A percentile compares a stretch with the other conserved stretches of the same genome.
phyloP scores from a whole-genome alignment of 441 rosid genomes.

The Gossypium schwendimanii region DNA sequence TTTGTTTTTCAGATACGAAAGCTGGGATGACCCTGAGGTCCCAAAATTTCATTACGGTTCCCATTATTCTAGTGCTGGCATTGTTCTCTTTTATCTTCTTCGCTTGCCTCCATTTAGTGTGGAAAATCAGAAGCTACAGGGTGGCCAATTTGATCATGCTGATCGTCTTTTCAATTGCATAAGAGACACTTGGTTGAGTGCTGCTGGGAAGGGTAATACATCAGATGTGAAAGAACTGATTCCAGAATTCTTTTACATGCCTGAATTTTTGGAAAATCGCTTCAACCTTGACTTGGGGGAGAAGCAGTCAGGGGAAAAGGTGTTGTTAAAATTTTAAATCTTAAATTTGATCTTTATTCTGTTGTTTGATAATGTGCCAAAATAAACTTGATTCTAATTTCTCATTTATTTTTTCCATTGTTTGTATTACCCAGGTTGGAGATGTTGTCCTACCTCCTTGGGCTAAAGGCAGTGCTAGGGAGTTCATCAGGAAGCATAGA shows the following conservation, averaged over 20 bases:
- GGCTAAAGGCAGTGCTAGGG: constrained; percentile 96
- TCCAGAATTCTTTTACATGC: constrained; percentile 99
- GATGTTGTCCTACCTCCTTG: constrained; percentile 92
- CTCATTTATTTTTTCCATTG: constrained; percentile 6
- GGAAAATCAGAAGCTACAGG: constrained; percentile 99
- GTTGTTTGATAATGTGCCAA: constrained; percentile 8
- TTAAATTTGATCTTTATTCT: not conserved
- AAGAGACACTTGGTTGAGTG: constrained; percentile 97
- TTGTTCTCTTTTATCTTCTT: constrained; percentile 96
- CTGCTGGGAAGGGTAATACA: constrained; percentile 97
- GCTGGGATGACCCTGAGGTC: constrained; percentile 99
- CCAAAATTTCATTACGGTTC: constrained; percentile 99
- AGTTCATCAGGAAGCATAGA: constrained; percentile 88
- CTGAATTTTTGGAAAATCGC: constrained; percentile 86
- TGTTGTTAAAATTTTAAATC: constrained; percentile 19
- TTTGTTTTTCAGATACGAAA: constrained; percentile 69
- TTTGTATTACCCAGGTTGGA: constrained; percentile 51
- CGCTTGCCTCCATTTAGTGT: constrained; percentile 97
- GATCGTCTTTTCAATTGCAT: constrained; percentile 96
- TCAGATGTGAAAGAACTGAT: constrained; percentile 98
- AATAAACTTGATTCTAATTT: not conserved
- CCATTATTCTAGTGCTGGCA: constrained; percentile 99
- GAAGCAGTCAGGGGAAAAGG: constrained; percentile 99
- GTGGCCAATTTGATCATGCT: constrained; percentile 99
- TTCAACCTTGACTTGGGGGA: constrained; percentile 92